Evolutionary conservation across 1,139 yeast species (phyloP).

Genomic region (Blastobotrys persicus): DNA sequence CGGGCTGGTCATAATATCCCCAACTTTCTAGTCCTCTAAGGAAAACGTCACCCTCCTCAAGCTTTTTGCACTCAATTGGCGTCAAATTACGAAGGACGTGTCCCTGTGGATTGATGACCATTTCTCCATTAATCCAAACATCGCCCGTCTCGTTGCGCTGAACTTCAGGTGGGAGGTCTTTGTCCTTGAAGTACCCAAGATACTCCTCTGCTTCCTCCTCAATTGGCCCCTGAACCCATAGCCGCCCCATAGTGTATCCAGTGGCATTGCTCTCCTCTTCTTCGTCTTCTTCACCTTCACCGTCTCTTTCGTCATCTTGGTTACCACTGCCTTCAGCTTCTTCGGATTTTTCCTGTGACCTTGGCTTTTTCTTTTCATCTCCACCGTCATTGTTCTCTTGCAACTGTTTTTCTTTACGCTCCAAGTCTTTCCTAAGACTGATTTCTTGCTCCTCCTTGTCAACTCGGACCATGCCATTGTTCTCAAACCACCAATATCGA

Average conservation of each 20-base stretch:
- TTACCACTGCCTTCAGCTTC: slow-evolving; percentile 12
- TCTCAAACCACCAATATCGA: slow-evolving; percentile 95
- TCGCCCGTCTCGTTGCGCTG: slow-evolving; percentile 14
- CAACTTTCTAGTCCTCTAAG: slow-evolving; percentile 55
- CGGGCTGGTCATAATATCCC: slow-evolving; percentile 66
- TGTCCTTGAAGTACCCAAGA: slow-evolving; percentile 34
- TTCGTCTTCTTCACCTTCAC: slow-evolving; percentile 37
- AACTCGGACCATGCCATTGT: slow-evolving; percentile 59
- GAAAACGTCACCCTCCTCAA: slow-evolving; percentile 65
- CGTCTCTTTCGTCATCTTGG: slow-evolving; percentile 6
- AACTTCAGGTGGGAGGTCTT: slow-evolving; percentile 11
- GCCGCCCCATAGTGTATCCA: slow-evolving; percentile 77
- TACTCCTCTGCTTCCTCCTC: slow-evolving; percentile 54
- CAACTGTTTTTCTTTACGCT: slow-evolving; percentile 23
- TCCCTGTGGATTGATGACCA: slow-evolving; percentile 28
- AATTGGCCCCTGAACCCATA: slow-evolving; percentile 94
- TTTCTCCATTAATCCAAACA: slow-evolving; percentile 17
- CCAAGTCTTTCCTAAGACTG: slow-evolving; percentile 48
- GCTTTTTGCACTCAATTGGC: slow-evolving; percentile 52
- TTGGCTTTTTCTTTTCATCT: slow-evolving; percentile 42
- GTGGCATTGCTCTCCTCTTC: slow-evolving; percentile 47
- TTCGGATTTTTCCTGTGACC: slow-evolving; percentile 21
- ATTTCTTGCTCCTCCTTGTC: slow-evolving; percentile 15
- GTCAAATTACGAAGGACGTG: slow-evolving; percentile 24
- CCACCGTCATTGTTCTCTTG: slow-evolving; percentile 7